Evolutionary conservation across 345 rosid genomes (phyloP), one percentile per base, ranked within the genome.

Genomic region (Nephelium lappaceum): DNA sequence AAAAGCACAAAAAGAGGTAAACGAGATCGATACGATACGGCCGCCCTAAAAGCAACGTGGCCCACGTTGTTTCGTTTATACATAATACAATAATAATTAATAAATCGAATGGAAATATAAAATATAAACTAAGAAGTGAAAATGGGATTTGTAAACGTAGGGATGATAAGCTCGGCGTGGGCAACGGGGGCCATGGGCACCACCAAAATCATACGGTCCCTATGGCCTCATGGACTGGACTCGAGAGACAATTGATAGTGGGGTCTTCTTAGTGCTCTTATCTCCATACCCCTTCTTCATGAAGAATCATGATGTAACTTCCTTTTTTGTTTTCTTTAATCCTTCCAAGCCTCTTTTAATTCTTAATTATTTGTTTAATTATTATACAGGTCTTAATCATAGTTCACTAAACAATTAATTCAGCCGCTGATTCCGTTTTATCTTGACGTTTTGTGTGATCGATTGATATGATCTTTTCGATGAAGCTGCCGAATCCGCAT

Each of bases 211-310:
- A 76, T 70, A 36, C 72, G 81, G 84, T 5, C 27, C 76, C 71
- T 47, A 58, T 6, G 39, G 14, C 55, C 15, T 49, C 55, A 49
- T 49, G 55, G 19, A 15, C 55, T 49, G 23, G 0, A 31, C 36
- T 31, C 36, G 2, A 60, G 14, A 58, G 82, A 72, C 84, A 81
- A 51, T 66, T 3, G 3, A 14, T 76, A 67, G 83, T 83, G 86
- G 63, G 38, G 51, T 60, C 60, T 69, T 60, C 60, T 69, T 8
- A 49, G 75, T 77, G 83, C 31, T 58, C 84, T 82, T 82, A 78
- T 83, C 87, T 41, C 80, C 8, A 3, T 11, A 78, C 72, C 58
- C 51, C n/a, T 43, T 41, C 60, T 8, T 45, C 58, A 49, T 49
- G 16, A 14, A 31, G 36, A 31, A 45, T 45, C 24, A 43, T 84